Base-by-base conservation (phyloP, 495 filamentous ascomycete species). In the Penicillium bovifimosum region DNA sequence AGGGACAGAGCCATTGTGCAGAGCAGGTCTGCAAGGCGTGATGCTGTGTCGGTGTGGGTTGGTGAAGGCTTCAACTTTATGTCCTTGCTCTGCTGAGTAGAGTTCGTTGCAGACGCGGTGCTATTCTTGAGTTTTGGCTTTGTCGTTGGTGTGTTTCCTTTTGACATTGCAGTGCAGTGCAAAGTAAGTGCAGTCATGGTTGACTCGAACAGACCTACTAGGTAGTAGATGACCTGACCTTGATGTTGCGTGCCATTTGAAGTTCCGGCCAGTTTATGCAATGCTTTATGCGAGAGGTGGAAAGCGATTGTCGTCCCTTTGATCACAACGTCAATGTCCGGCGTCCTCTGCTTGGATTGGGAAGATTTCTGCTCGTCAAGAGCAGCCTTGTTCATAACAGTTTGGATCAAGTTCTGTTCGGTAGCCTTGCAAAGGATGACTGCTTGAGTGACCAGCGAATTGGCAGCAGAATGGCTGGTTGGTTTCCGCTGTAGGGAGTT, bases 181-280 rank as follows among this genome's bases (percentile, higher is more conserved):
- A 58, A 53, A 14, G 63, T 53, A 3, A 78, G 53, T 28, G 58
- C 54, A 9, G 63, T 51, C 53, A 78, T 58, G 6, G 56, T 61
- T 14, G 66, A 65, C 31, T 74, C 66, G 47, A 73, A 77, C 11
- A 79, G 59, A 26, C 55, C 60, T 10, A 72, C 70, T 7, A 78
- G 48, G 27, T 68, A 65, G 58, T 76, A 78, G 1, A 51, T 58
- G 24, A 77, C 27, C 9, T 70, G 64, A 1, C 54, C 57, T 10
- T 52, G 52, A 18, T 56, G 55, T n/a, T 52, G 45, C 6, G 17
- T 41, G 0, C 52, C 56, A 17, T 58, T 35, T 5, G 60, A 54
- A 1, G 54, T 57, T 6, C 28, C 41, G 4, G 64, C 50, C 0
- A 77, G 33, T 43, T 69, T 75, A 24, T 69, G 64, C 17, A 77